Evolutionary conservation across 1,139 yeast species (phyloP), one percentile per base, ranked within the genome.

Genomic region (Candida sanyaensis): DNA sequence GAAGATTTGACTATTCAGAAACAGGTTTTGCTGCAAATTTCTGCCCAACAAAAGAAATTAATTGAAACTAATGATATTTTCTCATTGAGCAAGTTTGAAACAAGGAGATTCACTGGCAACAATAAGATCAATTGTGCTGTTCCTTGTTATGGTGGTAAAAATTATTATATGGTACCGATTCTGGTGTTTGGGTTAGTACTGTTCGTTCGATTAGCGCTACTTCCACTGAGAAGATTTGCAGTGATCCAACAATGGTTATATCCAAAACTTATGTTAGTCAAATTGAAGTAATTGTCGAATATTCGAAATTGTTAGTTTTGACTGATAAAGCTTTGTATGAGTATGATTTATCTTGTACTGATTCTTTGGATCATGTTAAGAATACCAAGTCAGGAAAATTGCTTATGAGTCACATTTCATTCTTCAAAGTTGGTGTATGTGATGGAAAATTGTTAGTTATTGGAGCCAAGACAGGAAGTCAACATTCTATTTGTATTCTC

Each of bases 101-200:
- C 87, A 39, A 78, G 83, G 58, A 82, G 85, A 60, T 92, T 92
- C 65, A 72, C 74, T 42, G 84, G 86, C 26, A 88, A 89, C 61
- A 75, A 75, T 53, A 83, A 86, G 54, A 90, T 93, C 56, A 91
- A 89, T 61, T 91, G 98, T 72, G 95, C 93, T 28, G 92, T 89
- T 33, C 96, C 97, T 30, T 86, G 92, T 64, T 96, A 93, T 61
- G 97, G 97, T 48, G 98, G 99, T 24, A 81, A 96, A 89, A 92
- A 65, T 70, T 92, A 55, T 67, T 93, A 42, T 92, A 89, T 60
- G 98, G 98, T 43, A 91, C 98, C 0, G 96, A 91, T 62, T 80
- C 86, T 3, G 99, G 99, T 8, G 84, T 93, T 6, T 95, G 88
- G 78, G 83, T 90, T 42, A 84, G 95, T 42, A 81, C 88, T 0